A percentile compares a stretch with the other conserved stretches of the same genome.
phyloP scores from a whole-genome alignment of 2,329 filamentous ascomycete genomes.

The Pseudocercospora musae region DNA sequence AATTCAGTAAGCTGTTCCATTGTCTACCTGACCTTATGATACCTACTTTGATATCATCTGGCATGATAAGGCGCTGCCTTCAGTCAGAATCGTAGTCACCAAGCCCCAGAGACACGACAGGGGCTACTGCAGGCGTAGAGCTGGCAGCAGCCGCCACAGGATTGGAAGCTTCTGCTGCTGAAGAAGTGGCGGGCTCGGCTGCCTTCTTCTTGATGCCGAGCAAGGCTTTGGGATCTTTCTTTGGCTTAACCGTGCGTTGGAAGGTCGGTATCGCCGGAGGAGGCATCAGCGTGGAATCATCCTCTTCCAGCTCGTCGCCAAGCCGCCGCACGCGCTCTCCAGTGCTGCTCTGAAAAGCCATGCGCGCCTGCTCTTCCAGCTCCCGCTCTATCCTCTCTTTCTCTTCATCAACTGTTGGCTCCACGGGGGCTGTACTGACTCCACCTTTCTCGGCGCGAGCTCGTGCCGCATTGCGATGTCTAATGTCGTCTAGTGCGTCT shows the following conservation, averaged over 20 bases:
- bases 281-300: conserved; percentile 38
- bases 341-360: conserved; percentile 68
- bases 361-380: conserved; percentile 75
- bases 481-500: conserved; percentile 91
- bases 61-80: neutral
- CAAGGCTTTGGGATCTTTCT: conserved; percentile 72
- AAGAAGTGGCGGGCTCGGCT: conserved; percentile 30
- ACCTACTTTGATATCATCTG: neutral
- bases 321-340: conserved; percentile 53
- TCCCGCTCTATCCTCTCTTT: conserved; percentile 69
- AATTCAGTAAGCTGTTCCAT: neutral
- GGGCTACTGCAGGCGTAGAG: neutral
- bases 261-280: conserved; percentile 63
- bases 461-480: conserved; percentile 83
- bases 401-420: conserved; percentile 57
- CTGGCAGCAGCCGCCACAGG: neutral
- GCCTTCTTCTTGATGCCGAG: conserved; percentile 85
- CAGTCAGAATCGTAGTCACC: conserved; percentile 1
- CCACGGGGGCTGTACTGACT: conserved; percentile 54
- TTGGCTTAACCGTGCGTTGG: conserved; percentile 76
- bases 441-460: conserved; percentile 67
- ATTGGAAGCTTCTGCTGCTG: neutral
- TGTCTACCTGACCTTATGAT: neutral
- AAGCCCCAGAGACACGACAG: neutral
- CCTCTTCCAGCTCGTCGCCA: conserved; percentile 44